phyloP scores from a whole-genome alignment of 2,329 filamentous ascomycete species.

The Colletotrichum lupini region DNA sequence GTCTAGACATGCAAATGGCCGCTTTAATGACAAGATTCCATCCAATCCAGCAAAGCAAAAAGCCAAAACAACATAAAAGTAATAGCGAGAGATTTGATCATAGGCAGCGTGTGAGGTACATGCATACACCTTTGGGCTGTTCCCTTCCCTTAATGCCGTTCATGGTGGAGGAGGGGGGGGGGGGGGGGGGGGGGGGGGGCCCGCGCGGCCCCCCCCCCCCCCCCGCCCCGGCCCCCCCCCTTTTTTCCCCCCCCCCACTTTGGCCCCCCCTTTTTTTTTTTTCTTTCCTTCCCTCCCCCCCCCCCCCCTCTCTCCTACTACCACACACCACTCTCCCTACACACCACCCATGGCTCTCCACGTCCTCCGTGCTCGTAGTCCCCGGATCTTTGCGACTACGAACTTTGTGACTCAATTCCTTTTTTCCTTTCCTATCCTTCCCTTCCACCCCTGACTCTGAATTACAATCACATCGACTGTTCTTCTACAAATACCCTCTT shows the following conservation, averaged over 20 bases:
- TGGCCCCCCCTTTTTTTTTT: no score
- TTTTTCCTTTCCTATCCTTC: slow-evolving; percentile 6
- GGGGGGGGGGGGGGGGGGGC: no score
- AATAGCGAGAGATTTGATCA: neutral
- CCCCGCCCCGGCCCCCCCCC: no score
- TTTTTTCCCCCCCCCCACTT: no score
- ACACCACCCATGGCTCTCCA: neutral
- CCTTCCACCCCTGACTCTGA: neutral
- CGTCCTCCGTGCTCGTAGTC: slow-evolving; percentile 7
- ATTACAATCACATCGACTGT: neutral
- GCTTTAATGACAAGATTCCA: neutral
- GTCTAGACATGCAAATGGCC: neutral
- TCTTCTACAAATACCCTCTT: slow-evolving; percentile 15
- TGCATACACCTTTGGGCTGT: slow-evolving; percentile 1
- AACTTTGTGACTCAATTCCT: slow-evolving; percentile 29
- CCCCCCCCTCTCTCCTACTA: no score
- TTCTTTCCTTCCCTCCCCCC: no score
- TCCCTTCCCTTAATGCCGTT: neutral
- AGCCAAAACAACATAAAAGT: neutral
- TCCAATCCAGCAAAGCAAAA: neutral
- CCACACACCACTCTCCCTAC: no score
- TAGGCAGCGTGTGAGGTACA: neutral
- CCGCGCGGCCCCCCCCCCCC: no score
- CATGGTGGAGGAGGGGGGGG: slow-evolving; percentile 5
- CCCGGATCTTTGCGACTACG: slow-evolving; percentile 16